Evolutionary conservation across 116 monocot species (phyloP), one percentile per base, ranked within the genome.

Genomic region (Thalassia testudinum): DNA sequence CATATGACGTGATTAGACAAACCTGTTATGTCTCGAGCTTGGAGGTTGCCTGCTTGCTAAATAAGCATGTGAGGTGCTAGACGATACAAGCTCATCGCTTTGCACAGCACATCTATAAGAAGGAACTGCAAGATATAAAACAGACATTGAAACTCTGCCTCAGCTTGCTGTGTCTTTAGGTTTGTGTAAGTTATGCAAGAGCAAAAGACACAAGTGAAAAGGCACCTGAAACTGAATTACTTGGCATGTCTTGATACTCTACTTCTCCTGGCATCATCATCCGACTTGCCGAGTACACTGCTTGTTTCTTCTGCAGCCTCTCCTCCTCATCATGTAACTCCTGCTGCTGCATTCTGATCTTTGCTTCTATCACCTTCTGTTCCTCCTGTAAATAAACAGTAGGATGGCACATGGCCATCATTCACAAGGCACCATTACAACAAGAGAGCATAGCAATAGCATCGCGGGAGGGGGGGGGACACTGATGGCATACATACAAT

Each of bases 361-460:
- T 88, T 56, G 95, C 95, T 72, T 95, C 95, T 67, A 95, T 95
- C 37, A 95, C 81, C 48, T 59, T 84, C 62, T 95, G 95, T 58
- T 95, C 95, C 66, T 95, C 95, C 95, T 95, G 55, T 30, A 71
- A n/a, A n/a, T n/a, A n/a, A n/a, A n/a, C n/a, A n/a, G n/a, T n/a
- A n/a, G n/a, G n/a, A n/a, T n/a, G n/a, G n/a, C n/a, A n/a, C n/a
- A n/a, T n/a, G n/a, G n/a, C n/a, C n/a, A n/a, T n/a, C n/a, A n/a
- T n/a, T n/a, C 26, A 24, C 11, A 40, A 8, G 14, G 7, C 7
- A 8, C 11, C 7, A 40, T 40, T 40, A 14, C 14, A 40, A 40
- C 7, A 40, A 40, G 11, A 14, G 11, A 40, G 40, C 14, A 14
- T 7, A 40, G 14, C n/a, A n/a, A n/a, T n/a, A n/a, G n/a, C n/a